Conservation (phyloP, 306 rosid species). For the Sindora glabra region DNA sequence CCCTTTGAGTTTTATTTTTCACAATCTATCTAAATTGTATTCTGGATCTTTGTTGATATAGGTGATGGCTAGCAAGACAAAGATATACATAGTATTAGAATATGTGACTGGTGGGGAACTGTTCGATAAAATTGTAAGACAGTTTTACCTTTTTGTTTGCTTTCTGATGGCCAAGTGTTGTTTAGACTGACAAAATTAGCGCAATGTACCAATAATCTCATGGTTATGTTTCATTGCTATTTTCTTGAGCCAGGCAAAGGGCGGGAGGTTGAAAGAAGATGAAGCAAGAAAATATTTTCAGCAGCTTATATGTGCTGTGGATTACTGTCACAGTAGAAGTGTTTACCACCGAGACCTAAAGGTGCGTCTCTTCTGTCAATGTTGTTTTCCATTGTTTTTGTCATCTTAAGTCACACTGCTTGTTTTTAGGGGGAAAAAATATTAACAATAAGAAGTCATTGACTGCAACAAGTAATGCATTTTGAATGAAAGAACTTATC, state of each 20-base stretch:
- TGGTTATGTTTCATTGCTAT: not conserved
- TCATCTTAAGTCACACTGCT: too few species aligned
- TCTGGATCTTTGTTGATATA: conserved; percentile 30
- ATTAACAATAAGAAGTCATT: too few species aligned
- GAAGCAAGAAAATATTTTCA: conserved; percentile 75
- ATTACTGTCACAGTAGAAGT: conserved; percentile 72
- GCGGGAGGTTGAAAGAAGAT: conserved; percentile 63
- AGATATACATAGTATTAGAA: conserved; percentile 89
- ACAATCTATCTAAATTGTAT: not conserved
- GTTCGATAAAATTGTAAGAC: conserved; percentile 85
- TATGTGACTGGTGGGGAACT: conserved; percentile 93
- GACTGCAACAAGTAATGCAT: too few species aligned
- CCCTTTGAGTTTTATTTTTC: not conserved
- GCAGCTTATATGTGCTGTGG: conserved; percentile 70
- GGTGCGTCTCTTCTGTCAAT: conserved; percentile 28
- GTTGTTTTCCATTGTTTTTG: not conserved
- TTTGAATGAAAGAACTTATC: too few species aligned
- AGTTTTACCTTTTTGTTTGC: not conserved
- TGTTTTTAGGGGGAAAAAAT: too few species aligned
- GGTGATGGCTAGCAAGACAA: conserved; percentile 97
- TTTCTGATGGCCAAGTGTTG: not conserved
- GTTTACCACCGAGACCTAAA: conserved; percentile 65
- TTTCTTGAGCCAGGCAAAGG: conserved; percentile 37
- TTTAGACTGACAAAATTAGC: too few species aligned
- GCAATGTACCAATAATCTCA: too few species aligned